Conservation (phyloP, 371 early-diverging fungal genomes). For the Circinella umbellata region DNA sequence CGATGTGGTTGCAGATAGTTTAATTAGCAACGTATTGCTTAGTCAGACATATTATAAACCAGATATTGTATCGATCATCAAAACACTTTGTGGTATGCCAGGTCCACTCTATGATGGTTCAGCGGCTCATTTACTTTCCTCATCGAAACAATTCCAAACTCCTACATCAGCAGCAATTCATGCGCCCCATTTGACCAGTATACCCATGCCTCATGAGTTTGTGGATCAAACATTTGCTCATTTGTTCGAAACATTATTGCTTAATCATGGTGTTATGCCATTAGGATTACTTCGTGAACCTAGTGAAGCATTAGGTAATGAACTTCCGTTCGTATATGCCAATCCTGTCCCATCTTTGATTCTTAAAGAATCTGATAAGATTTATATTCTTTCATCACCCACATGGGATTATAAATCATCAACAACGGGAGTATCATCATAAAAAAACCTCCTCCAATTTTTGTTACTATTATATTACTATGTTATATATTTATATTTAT, state of each 20-base stretch:
- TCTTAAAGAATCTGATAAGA: conserved; percentile 30
- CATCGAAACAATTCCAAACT: conserved; percentile 29
- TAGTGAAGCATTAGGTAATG: conserved; percentile 47
- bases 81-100: conserved; percentile 58
- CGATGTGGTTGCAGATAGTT: conserved; percentile 49
- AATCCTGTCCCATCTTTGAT: conserved; percentile 55
- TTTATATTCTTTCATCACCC: conserved; percentile 29
- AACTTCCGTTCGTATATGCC: conserved; percentile 55
- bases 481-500: background rate
- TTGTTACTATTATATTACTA: background rate
- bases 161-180: conserved; percentile 24
- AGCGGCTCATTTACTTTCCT: conserved; percentile 21
- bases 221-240: conserved; percentile 40
- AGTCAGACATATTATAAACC: conserved; percentile 58
- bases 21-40: conserved; percentile 52
- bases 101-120: conserved; percentile 32
- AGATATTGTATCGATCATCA: conserved; percentile 56
- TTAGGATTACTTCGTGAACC: conserved; percentile 52
- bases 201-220: conserved; percentile 42
- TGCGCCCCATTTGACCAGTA: conserved; percentile 37
- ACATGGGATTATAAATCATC: conserved; percentile 3
- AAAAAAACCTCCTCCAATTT: background rate
- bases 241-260: conserved; percentile 45
- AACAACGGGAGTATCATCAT: background rate
- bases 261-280: conserved; percentile 46